phyloP scores from a whole-genome alignment of 805 yeast genomes.

The Nakazawaea pomicola region DNA sequence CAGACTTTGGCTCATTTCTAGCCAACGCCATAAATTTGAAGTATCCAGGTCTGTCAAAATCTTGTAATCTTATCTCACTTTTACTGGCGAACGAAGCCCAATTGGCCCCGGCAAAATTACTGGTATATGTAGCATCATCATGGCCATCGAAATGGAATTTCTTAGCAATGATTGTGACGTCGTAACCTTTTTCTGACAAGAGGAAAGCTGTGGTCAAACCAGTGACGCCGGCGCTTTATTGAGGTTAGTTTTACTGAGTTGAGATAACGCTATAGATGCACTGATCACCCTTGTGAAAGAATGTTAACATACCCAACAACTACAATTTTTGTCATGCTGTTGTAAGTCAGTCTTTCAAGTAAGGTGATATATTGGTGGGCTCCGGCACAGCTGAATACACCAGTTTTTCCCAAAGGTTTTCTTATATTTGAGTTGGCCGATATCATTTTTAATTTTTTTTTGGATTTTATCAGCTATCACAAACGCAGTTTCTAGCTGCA shows the following conservation, averaged over 20 bases:
- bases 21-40: conserved; percentile 36
- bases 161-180: conserved; percentile 28
- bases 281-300: background rate
- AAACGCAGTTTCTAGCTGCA: no score
- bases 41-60: conserved; percentile 39
- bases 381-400: no score
- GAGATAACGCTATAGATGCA: no score
- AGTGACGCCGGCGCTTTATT: conserved; percentile 35
- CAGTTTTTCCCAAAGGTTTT: no score
- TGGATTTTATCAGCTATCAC: no score
- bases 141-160: conserved; percentile 46
- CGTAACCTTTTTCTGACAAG: conserved; percentile 29
- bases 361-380: no score
- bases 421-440: no score
- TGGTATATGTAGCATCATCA: conserved; percentile 35
- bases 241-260: background rate
- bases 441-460: no score
- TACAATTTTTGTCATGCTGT: conserved; percentile 5
- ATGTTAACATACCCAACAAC: conserved; percentile 9
- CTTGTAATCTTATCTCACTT: conserved; percentile 24
- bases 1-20: conserved; percentile 35
- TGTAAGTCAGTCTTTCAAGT: no score
- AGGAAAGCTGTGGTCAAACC: conserved; percentile 38
- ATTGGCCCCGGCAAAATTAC: conserved; percentile 59
- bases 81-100: conserved; percentile 46